Base-by-base conservation (phyloP, 2,329 filamentous ascomycete species). In the Pestalotiopsis sp. region DNA sequence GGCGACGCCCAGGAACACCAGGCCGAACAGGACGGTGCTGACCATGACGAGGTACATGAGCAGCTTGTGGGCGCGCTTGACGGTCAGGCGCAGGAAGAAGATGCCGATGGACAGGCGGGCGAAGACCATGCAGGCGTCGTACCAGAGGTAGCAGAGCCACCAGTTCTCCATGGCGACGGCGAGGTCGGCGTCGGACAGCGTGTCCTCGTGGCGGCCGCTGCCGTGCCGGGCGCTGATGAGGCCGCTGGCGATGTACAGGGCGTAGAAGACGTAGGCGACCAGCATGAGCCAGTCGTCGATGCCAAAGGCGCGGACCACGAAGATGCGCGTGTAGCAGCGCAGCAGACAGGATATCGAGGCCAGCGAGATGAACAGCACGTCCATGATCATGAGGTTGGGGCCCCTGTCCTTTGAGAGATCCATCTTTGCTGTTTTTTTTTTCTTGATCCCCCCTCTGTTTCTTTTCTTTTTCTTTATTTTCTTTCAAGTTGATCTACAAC, bases 11-110 rank as follows among this genome's bases (percentile, higher is more conserved):
- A 73, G 68, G n/a, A 74, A 73, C 2, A 69, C 57, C 4, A 72
- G 2, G 4, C 73, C 70, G 1, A 70, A 69, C 64, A 70, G 36
- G 36, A 72, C 67, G 4, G 72, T 72, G 38, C 70, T 49, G 7
- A 64, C 52, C 27, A 71, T 59, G 7, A 68, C 67, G 31, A 61
- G 38, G 62, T 73, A 73, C 23, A 74, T 71, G 65, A 74, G 70
- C 4, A 20, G 67, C 27, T 59, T 63, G 36, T 74, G 71, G 11
- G 65, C 9, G 36, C 65, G 60, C 38, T 69, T 60, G 14, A 70
- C 65, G 5, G 72, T 70, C 20, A 74, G 68, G 23, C 72, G 72
- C 14, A 74, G 64, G 41, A 74, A 68, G 65, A 74, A 74, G 17
- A 70, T 52, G 52, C 69, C 71, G 25, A 74, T 71, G 4, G 72